Evolutionary conservation across 2,329 filamentous ascomycete genomes (phyloP).

Genomic region (Bretziella fagacearum): DNA sequence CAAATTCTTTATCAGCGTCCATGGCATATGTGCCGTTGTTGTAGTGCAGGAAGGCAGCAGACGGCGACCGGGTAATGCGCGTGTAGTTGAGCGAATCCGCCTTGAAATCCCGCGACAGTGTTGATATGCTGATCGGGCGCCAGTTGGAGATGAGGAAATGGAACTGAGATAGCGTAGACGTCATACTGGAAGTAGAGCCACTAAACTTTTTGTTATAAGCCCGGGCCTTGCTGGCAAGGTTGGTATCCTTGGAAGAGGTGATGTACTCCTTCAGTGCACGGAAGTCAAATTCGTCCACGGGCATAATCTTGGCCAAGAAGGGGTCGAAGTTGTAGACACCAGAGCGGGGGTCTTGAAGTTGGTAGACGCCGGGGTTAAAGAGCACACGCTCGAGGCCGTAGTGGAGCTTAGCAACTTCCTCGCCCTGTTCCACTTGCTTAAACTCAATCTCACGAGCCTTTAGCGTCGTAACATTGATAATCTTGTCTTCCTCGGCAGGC

Average conservation of each 20-base stretch:
- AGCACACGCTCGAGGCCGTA: slow-evolving; percentile 77
- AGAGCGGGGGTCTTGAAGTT: slow-evolving; percentile 73
- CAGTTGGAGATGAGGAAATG: slow-evolving; percentile 80
- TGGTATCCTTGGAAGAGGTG: slow-evolving; percentile 72
- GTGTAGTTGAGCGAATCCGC: slow-evolving; percentile 52
- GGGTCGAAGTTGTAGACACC: slow-evolving; percentile 94
- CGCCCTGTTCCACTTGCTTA: slow-evolving; percentile 21
- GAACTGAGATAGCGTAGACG: slow-evolving; percentile 69
- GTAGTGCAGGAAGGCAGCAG: slow-evolving; percentile 65
- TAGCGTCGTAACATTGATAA: slow-evolving; percentile 20
- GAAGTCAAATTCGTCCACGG: slow-evolving; percentile 83
- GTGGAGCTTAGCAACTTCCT: slow-evolving; percentile 40
- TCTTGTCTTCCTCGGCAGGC: background rate
- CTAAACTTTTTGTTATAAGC: slow-evolving; percentile 61
- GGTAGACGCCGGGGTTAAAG: slow-evolving; percentile 88
- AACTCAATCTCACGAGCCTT: slow-evolving; percentile 18
- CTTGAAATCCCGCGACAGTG: slow-evolving; percentile 51
- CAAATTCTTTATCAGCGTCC: slow-evolving; percentile 86
- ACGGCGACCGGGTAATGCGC: slow-evolving; percentile 51
- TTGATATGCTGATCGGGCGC: slow-evolving; percentile 50
- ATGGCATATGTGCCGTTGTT: slow-evolving; percentile 82
- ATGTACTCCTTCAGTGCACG: slow-evolving; percentile 70
- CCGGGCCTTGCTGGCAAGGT: slow-evolving; percentile 50
- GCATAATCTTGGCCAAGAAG: slow-evolving; percentile 85
- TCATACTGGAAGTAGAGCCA: slow-evolving; percentile 96